Base-by-base conservation (phyloP, 2,329 filamentous ascomycete species). In the Nemania serpens region DNA sequence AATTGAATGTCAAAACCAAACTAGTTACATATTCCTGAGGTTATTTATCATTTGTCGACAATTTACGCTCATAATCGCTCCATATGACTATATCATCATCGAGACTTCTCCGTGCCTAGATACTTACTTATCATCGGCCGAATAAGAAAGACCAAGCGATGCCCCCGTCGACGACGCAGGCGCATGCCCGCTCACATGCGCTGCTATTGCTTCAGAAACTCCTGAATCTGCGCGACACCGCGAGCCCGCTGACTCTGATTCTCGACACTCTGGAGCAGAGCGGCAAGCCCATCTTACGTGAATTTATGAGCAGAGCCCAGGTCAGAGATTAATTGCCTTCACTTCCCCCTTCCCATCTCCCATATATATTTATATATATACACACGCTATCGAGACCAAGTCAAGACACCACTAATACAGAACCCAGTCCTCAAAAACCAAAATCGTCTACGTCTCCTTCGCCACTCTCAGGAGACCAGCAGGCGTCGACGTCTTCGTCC, bases 201-300 rank as follows among this genome's bases (percentile, higher is more conserved):
- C 78, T 96, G 20, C 84, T 96, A 2, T 81, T 96, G 2, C 87
- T 97, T 57, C 91, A 93, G 65, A 93, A 92, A 72, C 80, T 97
- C 1, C 81, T 97, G 65, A 91, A 88, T 71, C 80, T 91, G 58
- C 85, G 91, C 64, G 90, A 95, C 75, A 87, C 86, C 58, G 87
- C 90, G 13, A 96, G 92, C 50, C 94, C 94, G 2, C 87, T 98
- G 70, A 97, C 93, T 0, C 80, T 98, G 25, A 77, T 97, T 2
- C 81, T 97, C 58, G 94, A 98, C 75, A 91, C 84, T 36, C 81
- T 97, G 33, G 92, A 96, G 77, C 93, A 97, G 76, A 87, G 88
- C 25, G 91, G 88, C 6, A 82, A 81, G 33, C 88, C 88, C 0
- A 77, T 97, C 3, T 66, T 94, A 1, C 77, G 80, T 17, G 93